These are phyloP conservation scores for Didymella sp. DNA, from an alignment of 2,329 filamentous ascomycete genomes.

Conservation along the genomic window DNA sequence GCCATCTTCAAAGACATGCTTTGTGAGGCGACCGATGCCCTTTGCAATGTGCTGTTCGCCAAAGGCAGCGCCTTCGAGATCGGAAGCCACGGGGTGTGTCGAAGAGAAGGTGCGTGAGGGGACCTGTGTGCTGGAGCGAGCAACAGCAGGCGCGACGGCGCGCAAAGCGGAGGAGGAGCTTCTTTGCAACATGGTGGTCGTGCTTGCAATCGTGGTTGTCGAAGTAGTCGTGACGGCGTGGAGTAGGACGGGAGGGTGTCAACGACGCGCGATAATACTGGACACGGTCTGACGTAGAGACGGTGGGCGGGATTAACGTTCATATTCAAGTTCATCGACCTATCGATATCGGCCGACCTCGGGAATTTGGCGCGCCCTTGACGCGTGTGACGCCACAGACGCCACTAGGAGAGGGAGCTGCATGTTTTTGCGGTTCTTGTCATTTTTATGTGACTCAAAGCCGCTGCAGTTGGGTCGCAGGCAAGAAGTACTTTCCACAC, in stretches of 20 bases:
- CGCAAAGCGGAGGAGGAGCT: constrained; percentile 22
- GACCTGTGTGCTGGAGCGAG: constrained; percentile 9
- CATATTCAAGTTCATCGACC: not conserved
- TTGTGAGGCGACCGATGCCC: constrained; percentile 41
- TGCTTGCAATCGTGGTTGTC: not conserved
- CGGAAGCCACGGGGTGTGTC: constrained; percentile 21
- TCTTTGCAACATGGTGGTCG: constrained; percentile 20
- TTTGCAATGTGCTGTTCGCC: constrained; percentile 42
- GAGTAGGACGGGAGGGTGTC: not conserved
- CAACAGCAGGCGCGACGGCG: constrained; percentile 21
- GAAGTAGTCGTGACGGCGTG: not conserved
- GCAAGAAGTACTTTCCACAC: not conserved
- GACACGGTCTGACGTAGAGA: not conserved
- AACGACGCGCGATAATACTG: not conserved
- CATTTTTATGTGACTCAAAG: not conserved
- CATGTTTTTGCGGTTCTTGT: not conserved
- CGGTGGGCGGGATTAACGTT: not conserved
- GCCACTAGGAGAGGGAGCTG: not conserved
- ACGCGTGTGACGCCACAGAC: constrained; percentile 20
- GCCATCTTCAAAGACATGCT: constrained; percentile 42
- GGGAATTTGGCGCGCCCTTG: constrained; percentile 9
- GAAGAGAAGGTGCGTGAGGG: constrained; percentile 28
- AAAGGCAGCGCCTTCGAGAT: constrained; percentile 35
- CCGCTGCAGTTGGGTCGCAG: not conserved
- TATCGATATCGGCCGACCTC: constrained; percentile 19